A percentile compares a stretch with the other conserved stretches of the same genome.
Evolutionary conservation across 225 moss, liverwort and hornwort genomes (phyloP).

Genomic region (Lunularia cruciata): DNA sequence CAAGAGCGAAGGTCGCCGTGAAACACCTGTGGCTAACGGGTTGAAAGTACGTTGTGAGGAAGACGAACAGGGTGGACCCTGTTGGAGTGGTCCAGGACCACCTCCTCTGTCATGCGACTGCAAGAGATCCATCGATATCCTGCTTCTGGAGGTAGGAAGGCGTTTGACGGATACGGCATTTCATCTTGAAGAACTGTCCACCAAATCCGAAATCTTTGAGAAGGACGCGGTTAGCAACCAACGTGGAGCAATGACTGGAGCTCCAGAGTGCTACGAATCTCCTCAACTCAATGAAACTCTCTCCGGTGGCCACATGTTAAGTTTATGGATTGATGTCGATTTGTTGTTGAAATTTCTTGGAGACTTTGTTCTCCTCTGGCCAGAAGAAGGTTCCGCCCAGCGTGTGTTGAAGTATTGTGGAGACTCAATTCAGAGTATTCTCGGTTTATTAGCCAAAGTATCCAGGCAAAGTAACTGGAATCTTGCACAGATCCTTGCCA

Average conservation of each 20-base stretch:
- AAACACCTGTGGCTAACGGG: background rate
- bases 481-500: slow-evolving; percentile 61
- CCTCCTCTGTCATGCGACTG: background rate
- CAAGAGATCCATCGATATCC: slow-evolving; percentile 39
- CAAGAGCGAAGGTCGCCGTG: background rate
- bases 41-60: slow-evolving; percentile 4
- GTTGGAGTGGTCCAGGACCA: slow-evolving; percentile 32
- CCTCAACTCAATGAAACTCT: slow-evolving; percentile 24
- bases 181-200: slow-evolving; percentile 22
- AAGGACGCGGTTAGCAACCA: background rate
- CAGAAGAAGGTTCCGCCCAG: slow-evolving; percentile 28
- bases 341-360: slow-evolving; percentile 29
- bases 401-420: slow-evolving; percentile 43
- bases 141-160: slow-evolving; percentile 37
- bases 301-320: slow-evolving; percentile 33
- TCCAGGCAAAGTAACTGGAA: slow-evolving; percentile 50
- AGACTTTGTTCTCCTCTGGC: slow-evolving; percentile 43
- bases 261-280: slow-evolving; percentile 14
- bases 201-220: slow-evolving; percentile 6
- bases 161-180: slow-evolving; percentile 31
- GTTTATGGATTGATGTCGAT: slow-evolving; percentile 49
- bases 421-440: slow-evolving; percentile 46
- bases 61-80: slow-evolving; percentile 23
- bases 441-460: slow-evolving; percentile 49
- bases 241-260: background rate